Evolutionary conservation across 1,284 basidiomycete species (phyloP), one percentile per base, ranked within the genome.

Genomic region (Pyrrhoderma lamaoense): DNA sequence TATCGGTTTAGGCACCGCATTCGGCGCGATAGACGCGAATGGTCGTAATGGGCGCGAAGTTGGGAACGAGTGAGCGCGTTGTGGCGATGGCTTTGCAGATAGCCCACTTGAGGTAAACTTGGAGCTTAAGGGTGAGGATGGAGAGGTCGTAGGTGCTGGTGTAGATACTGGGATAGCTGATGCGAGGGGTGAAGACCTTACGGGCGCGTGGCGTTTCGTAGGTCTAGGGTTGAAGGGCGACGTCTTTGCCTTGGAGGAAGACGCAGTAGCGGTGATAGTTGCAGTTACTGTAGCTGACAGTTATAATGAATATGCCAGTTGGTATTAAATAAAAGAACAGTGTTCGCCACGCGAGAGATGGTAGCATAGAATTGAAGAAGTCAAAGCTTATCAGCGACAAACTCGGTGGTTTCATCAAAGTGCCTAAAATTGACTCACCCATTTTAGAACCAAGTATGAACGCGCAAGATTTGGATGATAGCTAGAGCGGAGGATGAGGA

Each of bases 1-100:
- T 22, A 80, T 71, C 2, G 74, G 65, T 53, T 75, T 75, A 48
- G 47, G 70, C 57, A 42, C 53, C 38, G 47, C 53, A 50, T 58
- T 69, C 63, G 35, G 31, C 22, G 77, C 70, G 55, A 87, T 73
- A 49, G 80, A 77, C 16, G 82, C 73, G 65, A 89, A 89, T 23
- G 87, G 87, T 19, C 87, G 77, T 36, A 88, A 70, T 1, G 83
- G 79, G 38, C 83, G 82, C 31, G 86, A 89, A 1, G 75, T 67
- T 3, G 80, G 77, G 64, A 89, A 89, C 4, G 74, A 68, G 21
- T 70, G 62, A 50, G 63, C 70, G 47, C 75, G 72, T 56, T 69
- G 68, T 49, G 72, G 66, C 55, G 59, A 56, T 56, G 64, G 67
- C 62, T 56, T 61, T 22, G 67, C 46, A 58, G 65, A 47, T 55